phyloP scores from a whole-genome alignment of 352 stramenopile species.

The Phytopythium kandeliae region DNA sequence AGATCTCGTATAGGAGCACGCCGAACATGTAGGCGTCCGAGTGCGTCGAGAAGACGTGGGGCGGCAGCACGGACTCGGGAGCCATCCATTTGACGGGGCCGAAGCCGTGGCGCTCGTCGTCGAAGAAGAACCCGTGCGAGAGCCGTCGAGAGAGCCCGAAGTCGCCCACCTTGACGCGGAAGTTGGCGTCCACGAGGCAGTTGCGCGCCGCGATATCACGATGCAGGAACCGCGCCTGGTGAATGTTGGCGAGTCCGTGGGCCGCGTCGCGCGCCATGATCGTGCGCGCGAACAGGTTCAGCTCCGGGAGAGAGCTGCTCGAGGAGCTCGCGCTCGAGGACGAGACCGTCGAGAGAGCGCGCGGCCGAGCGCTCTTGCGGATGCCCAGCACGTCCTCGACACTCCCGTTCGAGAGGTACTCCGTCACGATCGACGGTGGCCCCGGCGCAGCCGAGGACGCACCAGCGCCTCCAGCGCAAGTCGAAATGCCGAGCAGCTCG shows the following conservation, averaged over 20 bases:
- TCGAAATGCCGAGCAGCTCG: constrained; percentile 50
- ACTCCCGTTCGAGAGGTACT: constrained; percentile 66
- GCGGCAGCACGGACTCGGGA: constrained; percentile 55
- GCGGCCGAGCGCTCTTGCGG: not conserved
- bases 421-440: constrained; percentile 43
- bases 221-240: constrained; percentile 55
- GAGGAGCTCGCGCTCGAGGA: not conserved
- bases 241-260: constrained; percentile 60
- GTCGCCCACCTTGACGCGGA: constrained; percentile 68
- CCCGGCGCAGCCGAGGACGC: not conserved
- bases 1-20: constrained; percentile 72
- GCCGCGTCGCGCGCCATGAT: constrained; percentile 64
- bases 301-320: not conserved
- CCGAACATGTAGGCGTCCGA: constrained; percentile 80
- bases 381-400: constrained; percentile 40
- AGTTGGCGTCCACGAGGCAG: constrained; percentile 53
- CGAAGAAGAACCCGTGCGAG: constrained; percentile 31
- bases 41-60: constrained; percentile 61
- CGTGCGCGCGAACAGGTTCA: constrained; percentile 51
- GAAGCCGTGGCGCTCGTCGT: constrained; percentile 50
- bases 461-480: constrained; percentile 1
- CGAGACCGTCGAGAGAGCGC: not conserved
- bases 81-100: constrained; percentile 75
- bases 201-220: constrained; percentile 66
- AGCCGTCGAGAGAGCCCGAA: constrained; percentile 59